Conservation (phyloP, 306 rosid species). For the Fragaria iinumae region DNA sequence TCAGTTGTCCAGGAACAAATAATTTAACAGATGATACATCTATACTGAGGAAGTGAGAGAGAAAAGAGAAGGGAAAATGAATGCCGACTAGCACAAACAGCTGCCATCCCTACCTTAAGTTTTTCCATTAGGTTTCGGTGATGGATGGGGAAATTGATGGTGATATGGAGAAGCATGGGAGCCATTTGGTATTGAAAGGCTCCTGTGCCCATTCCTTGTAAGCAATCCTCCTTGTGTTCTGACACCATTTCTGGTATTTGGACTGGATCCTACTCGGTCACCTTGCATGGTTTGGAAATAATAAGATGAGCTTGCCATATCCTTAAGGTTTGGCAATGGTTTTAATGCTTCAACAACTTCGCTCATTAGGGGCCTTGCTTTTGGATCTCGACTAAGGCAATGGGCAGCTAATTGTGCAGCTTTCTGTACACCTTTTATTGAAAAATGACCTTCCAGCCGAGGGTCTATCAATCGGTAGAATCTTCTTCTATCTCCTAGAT, state of each 20-base stretch:
- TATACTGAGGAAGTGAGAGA: conserved; percentile 25
- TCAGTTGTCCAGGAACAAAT: conserved; percentile 55
- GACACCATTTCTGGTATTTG: conserved; percentile 54
- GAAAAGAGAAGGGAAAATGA: conserved; percentile 11
- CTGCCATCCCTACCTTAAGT: conserved; percentile 47
- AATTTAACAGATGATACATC: conserved; percentile 48
- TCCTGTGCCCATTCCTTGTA: conserved; percentile 70
- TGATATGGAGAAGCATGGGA: conserved; percentile 88
- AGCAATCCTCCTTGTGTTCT: conserved; percentile 57
- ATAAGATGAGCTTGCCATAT: conserved; percentile 96
- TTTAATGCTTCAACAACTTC: conserved; percentile 90
- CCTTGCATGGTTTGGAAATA: conserved; percentile 80
- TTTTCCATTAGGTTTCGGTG: conserved; percentile 87
- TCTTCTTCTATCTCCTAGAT: conserved; percentile 84
- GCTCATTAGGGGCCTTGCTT: conserved; percentile 85
- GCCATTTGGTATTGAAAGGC: conserved; percentile 73
- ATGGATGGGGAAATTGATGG: conserved; percentile 69
- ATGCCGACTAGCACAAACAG: conserved; percentile 26
- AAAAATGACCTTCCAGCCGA: conserved; percentile 93
- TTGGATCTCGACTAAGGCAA: conserved; percentile 91
- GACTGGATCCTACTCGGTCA: conserved; percentile 69
- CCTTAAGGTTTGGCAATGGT: conserved; percentile 89
- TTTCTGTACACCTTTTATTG: conserved; percentile 91
- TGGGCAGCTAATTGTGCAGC: conserved; percentile 83
- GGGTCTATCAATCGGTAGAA: conserved; percentile 90